A percentile compares a stretch with the other conserved stretches of the same genome.
These are phyloP conservation scores for Furcasterigmium sp. DNA, from an alignment of 2,329 filamentous ascomycete genomes.

Conservation along the genomic window DNA sequence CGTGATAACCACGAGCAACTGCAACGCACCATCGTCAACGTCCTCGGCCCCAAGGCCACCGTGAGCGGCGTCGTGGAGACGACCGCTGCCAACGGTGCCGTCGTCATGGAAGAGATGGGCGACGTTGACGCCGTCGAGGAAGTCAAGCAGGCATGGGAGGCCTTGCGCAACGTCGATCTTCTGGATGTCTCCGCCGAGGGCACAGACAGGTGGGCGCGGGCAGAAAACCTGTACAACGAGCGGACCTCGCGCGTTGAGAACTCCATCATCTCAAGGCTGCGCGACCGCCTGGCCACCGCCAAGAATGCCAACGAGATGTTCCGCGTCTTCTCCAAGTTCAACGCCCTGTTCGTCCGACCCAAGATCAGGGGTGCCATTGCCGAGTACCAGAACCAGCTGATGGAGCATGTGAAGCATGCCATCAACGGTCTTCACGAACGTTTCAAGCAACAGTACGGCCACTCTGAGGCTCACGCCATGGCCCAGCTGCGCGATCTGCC, in stretches of 20 bases:
- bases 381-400: constrained; percentile 96
- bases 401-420: constrained; percentile 96
- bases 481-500: constrained; percentile 93
- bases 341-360: constrained; percentile 95
- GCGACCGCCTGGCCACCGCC: constrained; percentile 88
- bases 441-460: constrained; percentile 98
- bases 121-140: constrained; percentile 97
- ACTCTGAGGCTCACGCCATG: constrained; percentile 98
- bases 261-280: constrained; percentile 90
- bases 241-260: constrained; percentile 96
- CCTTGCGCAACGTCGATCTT: constrained; percentile 89
- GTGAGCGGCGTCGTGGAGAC: constrained; percentile 49
- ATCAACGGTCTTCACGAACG: constrained; percentile 91
- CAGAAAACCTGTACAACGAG: constrained; percentile 95
- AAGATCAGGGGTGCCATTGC: constrained; percentile 98
- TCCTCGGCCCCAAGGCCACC: constrained; percentile 73
- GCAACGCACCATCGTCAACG: constrained; percentile 91
- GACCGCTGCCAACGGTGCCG: constrained; percentile 50
- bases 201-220: constrained; percentile 86
- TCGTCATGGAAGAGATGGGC: constrained; percentile 88
- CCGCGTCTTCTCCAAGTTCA: constrained; percentile 99
- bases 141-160: constrained; percentile 89
- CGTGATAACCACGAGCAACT: constrained; percentile 96
- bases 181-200: constrained; percentile 88
- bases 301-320: constrained; percentile 99